A percentile compares a stretch with the other conserved stretches of the same genome.
Evolutionary conservation across 75 land plant genomes (phyloP).

Genomic region (Pinus albicaulis): DNA sequence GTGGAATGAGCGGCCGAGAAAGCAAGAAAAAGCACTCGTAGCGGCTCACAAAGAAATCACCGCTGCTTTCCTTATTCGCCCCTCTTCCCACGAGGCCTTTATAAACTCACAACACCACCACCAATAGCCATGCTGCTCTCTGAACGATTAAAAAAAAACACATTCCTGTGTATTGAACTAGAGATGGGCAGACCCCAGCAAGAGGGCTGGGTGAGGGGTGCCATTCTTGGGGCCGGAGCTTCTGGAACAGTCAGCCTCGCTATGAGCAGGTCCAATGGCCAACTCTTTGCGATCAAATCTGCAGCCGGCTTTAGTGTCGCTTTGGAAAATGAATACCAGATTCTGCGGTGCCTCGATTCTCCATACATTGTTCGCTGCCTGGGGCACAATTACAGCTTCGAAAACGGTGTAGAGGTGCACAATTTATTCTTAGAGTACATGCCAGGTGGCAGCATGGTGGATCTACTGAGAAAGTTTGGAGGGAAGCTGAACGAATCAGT

Average conservation of each 20-base stretch:
- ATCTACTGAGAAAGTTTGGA: constrained; percentile 44
- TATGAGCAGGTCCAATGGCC: constrained; percentile 33
- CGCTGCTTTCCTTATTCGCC: too few species aligned
- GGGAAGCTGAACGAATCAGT: constrained; percentile 33
- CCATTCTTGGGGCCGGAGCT: constrained; percentile 41
- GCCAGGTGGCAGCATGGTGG: constrained; percentile 55
- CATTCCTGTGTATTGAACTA: too few species aligned
- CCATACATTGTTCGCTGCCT: constrained; percentile 33
- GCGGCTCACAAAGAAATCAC: too few species aligned
- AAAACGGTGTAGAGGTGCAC: constrained; percentile 16
- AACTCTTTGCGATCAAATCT: constrained; percentile 58
- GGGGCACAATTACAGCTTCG: constrained; percentile 23
- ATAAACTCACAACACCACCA: too few species aligned
- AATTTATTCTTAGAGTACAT: constrained; percentile 61
- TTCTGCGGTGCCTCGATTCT: constrained; percentile 32
- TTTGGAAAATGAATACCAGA: constrained; percentile 37
- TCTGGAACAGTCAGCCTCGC: constrained; percentile 49
- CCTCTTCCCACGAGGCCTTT: too few species aligned
- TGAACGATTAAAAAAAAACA: too few species aligned
- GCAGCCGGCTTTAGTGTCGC: constrained; percentile 9
- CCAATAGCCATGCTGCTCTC: too few species aligned
- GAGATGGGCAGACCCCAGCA: background rate
- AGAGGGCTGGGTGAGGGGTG: constrained; percentile 39
- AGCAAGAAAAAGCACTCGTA: too few species aligned
- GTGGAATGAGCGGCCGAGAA: too few species aligned